Base-by-base conservation (phyloP, 2,329 filamentous ascomycete genomes). In the Pyrenochaeta sp. region DNA sequence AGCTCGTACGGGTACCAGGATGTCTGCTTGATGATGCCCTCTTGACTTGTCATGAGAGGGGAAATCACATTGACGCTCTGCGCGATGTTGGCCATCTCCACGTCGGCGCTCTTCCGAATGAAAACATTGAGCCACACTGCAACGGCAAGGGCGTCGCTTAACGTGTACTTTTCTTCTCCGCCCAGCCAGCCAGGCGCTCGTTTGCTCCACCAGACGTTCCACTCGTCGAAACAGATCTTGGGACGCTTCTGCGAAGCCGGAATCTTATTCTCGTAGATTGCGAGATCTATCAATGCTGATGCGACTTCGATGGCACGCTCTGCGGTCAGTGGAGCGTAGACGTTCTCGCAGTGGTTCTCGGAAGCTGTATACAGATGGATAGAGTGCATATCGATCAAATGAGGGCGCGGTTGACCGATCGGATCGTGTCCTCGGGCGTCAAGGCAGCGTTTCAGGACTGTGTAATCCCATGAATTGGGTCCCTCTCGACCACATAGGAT, bases 201-300 rank as follows among this genome's bases (percentile, higher is more conserved):
- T 45, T 77, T 75, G 1, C 85, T 84, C 57, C 88, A 85, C 87
- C 87, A 90, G 14, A 89, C 86, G 65, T 90, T 90, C 87, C 87
- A 90, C 69, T 90, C 87, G 65, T 90, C 87, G 63, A 90, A 89
- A 74, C 86, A 89, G 64, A 90, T 88, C 44, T 78, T 84, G 30
- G 83, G 84, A 3, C 79, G 74, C 8, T 79, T 78, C 18, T 83
- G 79, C 1, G 74, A 71, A 0, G 77, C 69, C 0, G 83, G 77
- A 0, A 85, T 76, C 29, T 73, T 69, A 65, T 85, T 84, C 65
- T 87, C 83, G 60, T 87, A 83, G 28, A 83, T 77, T 0, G 86
- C 86, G 1, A 89, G 78, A 63, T 89, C 86, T 53, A 89, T 88
- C 2, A 89, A 73, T 1, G 77, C 74, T 1, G 81, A 80, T 3